Evolutionary conservation across 1,284 basidiomycete species (phyloP).

Genomic region (Cryptococcus sp.): DNA sequence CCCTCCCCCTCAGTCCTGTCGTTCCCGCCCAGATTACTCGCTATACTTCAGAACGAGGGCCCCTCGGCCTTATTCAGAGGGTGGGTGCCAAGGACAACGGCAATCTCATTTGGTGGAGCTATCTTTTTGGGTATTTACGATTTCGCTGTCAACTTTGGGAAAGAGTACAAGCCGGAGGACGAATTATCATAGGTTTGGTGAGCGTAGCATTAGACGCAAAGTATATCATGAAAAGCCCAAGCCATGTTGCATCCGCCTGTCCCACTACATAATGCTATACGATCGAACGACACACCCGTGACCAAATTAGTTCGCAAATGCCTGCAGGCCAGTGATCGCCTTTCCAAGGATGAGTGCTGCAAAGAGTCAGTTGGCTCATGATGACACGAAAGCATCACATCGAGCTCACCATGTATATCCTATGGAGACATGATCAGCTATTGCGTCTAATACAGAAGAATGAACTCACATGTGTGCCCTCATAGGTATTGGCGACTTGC

Average conservation of each 20-base stretch:
- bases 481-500: constrained; percentile 86
- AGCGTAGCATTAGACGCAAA: not conserved
- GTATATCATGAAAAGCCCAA: too few relatives aligned
- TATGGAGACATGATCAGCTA: constrained; percentile 43
- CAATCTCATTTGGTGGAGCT: constrained; percentile 95
- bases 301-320: constrained; percentile 60
- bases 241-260: too few relatives aligned
- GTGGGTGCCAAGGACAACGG: constrained; percentile 84
- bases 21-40: constrained; percentile 60
- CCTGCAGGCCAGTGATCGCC: constrained; percentile 81
- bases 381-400: not conserved
- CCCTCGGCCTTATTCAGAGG: constrained; percentile 77
- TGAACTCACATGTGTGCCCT: constrained; percentile 60
- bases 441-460: not conserved
- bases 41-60: constrained; percentile 77
- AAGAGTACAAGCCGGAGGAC: constrained; percentile 4
- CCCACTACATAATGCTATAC: not conserved
- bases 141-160: constrained; percentile 41
- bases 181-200: constrained; percentile 6
- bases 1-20: constrained; percentile 57
- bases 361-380: constrained; percentile 10
- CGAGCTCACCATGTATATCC: constrained; percentile 66
- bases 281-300: not conserved
- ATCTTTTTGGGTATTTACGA: constrained; percentile 97
- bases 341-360: constrained; percentile 81